Evolutionary conservation across 2,329 filamentous ascomycete genomes (phyloP), one percentile per base, ranked within the genome.

Genomic region (Tolypocladium tundrense): DNA sequence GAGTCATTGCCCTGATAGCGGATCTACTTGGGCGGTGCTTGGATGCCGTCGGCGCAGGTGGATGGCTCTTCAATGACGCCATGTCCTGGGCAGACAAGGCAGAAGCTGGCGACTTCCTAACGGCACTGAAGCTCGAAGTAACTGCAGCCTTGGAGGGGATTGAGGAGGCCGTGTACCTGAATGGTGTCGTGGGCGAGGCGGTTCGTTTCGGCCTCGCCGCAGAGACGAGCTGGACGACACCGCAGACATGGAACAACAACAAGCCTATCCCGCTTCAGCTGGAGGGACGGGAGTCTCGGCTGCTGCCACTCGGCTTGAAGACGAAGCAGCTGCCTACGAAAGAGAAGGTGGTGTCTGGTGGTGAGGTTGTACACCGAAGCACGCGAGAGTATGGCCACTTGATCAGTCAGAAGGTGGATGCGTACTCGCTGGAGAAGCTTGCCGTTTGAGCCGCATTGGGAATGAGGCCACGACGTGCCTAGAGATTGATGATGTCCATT

Each of bases 351-450:
- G 77, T 86, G 64, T 77, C 81, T 53, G 85, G 85, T 58, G 90
- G 90, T 21, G 88, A 91, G 75, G 76, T 90, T 45, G 79, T 86
- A 61, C 76, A 82, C 69, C 83, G 90, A 64, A 91, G 80, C 65
- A 78, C 76, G 64, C 79, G 91, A 71, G 88, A 96, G 74, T 85
- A 87, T 59, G 90, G 88, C 21, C 84, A 88, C 72, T 74, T 95
- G 70, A 84, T 88, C 68, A 90, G 88, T 68, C 88, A 89, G 74
- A 87, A 86, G 69, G 87, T 92, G 61, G 88, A 88, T 58, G 84
- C 87, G 63, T 96, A 97, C 75, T 90, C 88, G 53, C 80, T 93
- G 63, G 91, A 96, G 75, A 84, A 85, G 72, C 85, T 96, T 65
- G 72, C 81, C 56, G 76, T 91, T 66, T 90, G 79, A 75, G 60